Evolutionary conservation across 768 basidiomycete species (phyloP).

Genomic region (Phylloporus sp.): DNA sequence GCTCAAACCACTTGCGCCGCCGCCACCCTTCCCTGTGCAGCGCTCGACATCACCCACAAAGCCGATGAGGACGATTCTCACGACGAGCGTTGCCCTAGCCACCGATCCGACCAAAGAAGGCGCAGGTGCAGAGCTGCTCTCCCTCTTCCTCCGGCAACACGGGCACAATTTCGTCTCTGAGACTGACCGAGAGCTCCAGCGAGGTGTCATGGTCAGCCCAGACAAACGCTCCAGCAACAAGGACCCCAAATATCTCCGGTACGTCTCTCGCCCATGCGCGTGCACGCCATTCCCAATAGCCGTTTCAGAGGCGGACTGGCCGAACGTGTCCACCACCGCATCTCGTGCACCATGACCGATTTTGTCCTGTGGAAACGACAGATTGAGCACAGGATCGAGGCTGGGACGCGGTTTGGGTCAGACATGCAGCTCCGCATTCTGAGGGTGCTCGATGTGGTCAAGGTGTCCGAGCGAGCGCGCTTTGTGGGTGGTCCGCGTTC

Average conservation of each 20-base stretch:
- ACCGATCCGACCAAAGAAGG: conserved; percentile 51
- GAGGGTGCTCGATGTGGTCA: conserved; percentile 37
- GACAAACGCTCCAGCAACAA: conserved; percentile 46
- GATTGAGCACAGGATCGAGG: conserved; percentile 35
- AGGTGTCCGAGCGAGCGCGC: conserved; percentile 27
- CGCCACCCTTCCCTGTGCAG: conserved; percentile 26
- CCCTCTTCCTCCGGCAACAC: conserved; percentile 50
- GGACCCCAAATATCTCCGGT: conserved; percentile 48
- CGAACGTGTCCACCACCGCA: conserved; percentile 42
- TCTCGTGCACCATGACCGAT: conserved; percentile 42
- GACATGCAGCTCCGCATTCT: conserved; percentile 46
- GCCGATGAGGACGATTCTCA: conserved; percentile 46
- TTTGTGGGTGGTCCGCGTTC: conserved; percentile 26
- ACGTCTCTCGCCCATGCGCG: conserved; percentile 11
- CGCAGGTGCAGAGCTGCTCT: conserved; percentile 47
- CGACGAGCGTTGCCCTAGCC: conserved; percentile 49
- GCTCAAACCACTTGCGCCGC: conserved; percentile 29
- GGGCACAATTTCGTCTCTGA: conserved; percentile 34
- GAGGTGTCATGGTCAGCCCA: conserved; percentile 59
- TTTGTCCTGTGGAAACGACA: conserved; percentile 53
- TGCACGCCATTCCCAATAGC: background rate
- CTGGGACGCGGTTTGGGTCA: conserved; percentile 26
- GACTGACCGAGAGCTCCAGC: conserved; percentile 36
- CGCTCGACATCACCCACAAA: conserved; percentile 28
- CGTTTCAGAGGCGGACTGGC: conserved; percentile 54